Conservation (phyloP, 164 flowering plant genomes). For the Annona cherimola region DNA sequence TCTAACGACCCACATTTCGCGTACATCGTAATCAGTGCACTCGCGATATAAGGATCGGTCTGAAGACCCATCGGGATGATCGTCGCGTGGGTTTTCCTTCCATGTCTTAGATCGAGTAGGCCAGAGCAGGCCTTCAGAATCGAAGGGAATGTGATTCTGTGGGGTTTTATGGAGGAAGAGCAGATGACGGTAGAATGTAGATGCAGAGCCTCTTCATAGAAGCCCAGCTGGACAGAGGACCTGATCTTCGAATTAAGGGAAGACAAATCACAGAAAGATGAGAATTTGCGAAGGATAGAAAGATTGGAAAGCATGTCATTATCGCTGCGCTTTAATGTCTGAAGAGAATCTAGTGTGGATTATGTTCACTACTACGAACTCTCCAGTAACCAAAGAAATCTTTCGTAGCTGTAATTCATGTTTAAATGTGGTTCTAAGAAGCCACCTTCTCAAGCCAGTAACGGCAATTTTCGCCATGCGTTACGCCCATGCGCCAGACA, state of each 20-base stretch:
- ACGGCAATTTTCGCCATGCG: too few relatives aligned
- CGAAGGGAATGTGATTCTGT: slow-evolving; percentile 44
- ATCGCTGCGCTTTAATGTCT: too few relatives aligned
- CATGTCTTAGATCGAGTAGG: slow-evolving; percentile 30
- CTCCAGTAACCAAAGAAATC: too few relatives aligned
- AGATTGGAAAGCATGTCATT: neutral
- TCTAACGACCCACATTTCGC: slow-evolving; percentile 45
- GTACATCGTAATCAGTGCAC: slow-evolving; percentile 51
- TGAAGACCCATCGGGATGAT: slow-evolving; percentile 39
- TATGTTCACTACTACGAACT: too few relatives aligned
- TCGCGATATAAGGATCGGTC: slow-evolving; percentile 39
- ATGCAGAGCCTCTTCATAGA: slow-evolving; percentile 31
- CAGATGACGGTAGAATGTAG: neutral
- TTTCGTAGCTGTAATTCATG: too few relatives aligned
- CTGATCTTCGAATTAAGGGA: slow-evolving; percentile 26
- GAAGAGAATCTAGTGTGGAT: too few relatives aligned
- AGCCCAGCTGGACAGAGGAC: slow-evolving; percentile 30
- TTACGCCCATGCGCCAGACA: too few relatives aligned
- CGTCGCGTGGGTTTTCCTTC: slow-evolving; percentile 37
- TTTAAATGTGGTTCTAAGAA: too few relatives aligned
- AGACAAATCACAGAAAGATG: neutral
- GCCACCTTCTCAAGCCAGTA: too few relatives aligned
- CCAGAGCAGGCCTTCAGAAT: slow-evolving; percentile 55
- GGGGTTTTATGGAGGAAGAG: slow-evolving; percentile 10
- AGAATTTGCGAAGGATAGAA: neutral